Conservation (phyloP, 1,139 yeast genomes). For the Debaryomycetaceae sp. region DNA sequence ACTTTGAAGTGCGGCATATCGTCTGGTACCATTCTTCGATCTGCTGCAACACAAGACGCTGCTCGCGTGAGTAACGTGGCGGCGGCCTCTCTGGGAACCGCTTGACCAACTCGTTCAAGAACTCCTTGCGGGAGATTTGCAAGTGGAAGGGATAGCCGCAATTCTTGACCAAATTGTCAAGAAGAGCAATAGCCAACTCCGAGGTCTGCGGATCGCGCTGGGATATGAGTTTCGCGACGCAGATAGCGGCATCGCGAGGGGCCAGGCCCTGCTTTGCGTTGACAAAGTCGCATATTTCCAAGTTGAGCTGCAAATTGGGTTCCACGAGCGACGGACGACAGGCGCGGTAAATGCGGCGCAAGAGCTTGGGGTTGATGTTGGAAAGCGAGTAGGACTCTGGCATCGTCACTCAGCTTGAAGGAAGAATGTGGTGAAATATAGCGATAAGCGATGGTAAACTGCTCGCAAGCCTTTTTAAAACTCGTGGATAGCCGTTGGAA, state of each 20-base stretch:
- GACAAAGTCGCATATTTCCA: slow-evolving; percentile 88
- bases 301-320: slow-evolving; percentile 79
- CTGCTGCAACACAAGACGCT: slow-evolving; percentile 74
- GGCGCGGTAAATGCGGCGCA: slow-evolving; percentile 72
- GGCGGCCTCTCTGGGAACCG: slow-evolving; percentile 96
- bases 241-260: slow-evolving; percentile 88
- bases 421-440: too few species aligned
- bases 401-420: too few species aligned
- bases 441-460: too few species aligned
- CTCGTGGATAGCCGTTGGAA: too few species aligned
- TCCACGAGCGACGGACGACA: slow-evolving; percentile 77
- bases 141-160: slow-evolving; percentile 97
- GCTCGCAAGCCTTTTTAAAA: too few species aligned
- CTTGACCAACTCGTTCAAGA: slow-evolving; percentile 83
- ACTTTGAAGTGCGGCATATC: slow-evolving; percentile 78
- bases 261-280: slow-evolving; percentile 86
- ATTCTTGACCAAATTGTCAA: slow-evolving; percentile 89
- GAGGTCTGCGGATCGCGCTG: slow-evolving; percentile 74
- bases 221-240: slow-evolving; percentile 78
- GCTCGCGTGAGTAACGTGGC: slow-evolving; percentile 69
- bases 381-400: slow-evolving; percentile 38
- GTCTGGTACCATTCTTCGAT: slow-evolving; percentile 98
- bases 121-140: slow-evolving; percentile 91
- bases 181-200: slow-evolving; percentile 44
- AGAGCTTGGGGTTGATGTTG: slow-evolving; percentile 45